Evolutionary conservation across 1,284 basidiomycete genomes (phyloP).

Genomic region (Ceratobasidium sp.): DNA sequence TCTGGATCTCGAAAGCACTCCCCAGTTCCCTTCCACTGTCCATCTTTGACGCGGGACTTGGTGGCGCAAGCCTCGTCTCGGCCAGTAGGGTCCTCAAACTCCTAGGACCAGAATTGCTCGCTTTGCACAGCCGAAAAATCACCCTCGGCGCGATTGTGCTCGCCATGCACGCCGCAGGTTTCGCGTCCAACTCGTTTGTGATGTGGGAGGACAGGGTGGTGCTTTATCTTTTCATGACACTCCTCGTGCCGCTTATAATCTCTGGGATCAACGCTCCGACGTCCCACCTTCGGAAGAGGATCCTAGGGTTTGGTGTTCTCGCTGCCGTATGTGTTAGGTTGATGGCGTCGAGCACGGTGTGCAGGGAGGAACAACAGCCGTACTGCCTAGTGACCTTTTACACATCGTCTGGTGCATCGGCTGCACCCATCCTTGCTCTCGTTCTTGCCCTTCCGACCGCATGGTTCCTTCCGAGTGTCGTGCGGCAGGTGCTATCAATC

Average conservation of each 20-base stretch:
- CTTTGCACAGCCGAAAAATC: conserved; percentile 30
- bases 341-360: conserved; percentile 82
- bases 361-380: conserved; percentile 94
- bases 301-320: conserved; percentile 74
- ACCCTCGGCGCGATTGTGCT: conserved; percentile 58
- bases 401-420: conserved; percentile 71
- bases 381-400: conserved; percentile 90
- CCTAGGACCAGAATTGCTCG: conserved; percentile 24
- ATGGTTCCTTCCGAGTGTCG: conserved; percentile 66
- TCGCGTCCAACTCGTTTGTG: conserved; percentile 93
- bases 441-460: conserved; percentile 67
- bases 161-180: conserved; percentile 74
- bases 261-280: conserved; percentile 69
- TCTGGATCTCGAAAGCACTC: conserved; percentile 55
- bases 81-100: conserved; percentile 49
- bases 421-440: conserved; percentile 69
- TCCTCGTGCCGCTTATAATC: conserved; percentile 63
- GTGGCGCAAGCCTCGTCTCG: conserved; percentile 42
- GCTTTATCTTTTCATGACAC: conserved; percentile 76
- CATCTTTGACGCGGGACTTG: conserved; percentile 38
- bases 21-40: conserved; percentile 33
- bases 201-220: conserved; percentile 94
- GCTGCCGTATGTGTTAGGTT: conserved; percentile 78
- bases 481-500: conserved; percentile 69
- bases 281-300: conserved; percentile 74